A percentile compares a stretch with the other conserved stretches of the same genome.
phyloP scores from a whole-genome alignment of 768 basidiomycete species.

The Mycena pura region DNA sequence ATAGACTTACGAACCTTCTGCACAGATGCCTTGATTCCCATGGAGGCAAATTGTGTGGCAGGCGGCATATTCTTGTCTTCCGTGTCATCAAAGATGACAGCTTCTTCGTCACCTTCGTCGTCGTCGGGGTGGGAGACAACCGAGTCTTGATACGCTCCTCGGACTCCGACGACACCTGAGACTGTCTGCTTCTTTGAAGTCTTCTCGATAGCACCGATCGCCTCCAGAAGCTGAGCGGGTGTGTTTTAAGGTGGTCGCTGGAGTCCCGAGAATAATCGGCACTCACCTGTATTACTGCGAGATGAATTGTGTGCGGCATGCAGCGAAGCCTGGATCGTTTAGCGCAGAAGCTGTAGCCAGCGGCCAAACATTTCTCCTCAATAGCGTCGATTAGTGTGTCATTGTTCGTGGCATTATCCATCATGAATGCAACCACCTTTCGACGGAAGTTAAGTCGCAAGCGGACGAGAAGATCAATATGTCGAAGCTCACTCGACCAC shows the following conservation, averaged over 20 bases:
- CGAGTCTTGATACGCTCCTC: slow-evolving; percentile 3
- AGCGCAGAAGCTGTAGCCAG: slow-evolving; percentile 33
- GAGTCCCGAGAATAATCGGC: neutral
- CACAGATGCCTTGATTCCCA: slow-evolving; percentile 3
- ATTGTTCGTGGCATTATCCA: slow-evolving; percentile 47
- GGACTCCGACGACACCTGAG: neutral
- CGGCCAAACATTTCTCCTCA: slow-evolving; percentile 12
- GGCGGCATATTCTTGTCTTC: neutral
- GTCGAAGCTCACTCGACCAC: slow-evolving; percentile 23
- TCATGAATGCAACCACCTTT: slow-evolving; percentile 41
- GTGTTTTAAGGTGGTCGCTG: neutral
- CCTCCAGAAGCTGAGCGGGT: slow-evolving; percentile 14
- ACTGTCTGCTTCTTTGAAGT: neutral
- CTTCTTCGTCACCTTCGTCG: slow-evolving; percentile 7
- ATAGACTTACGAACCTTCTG: neutral
- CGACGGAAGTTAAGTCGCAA: neutral
- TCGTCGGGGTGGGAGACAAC: neutral
- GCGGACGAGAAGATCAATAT: neutral
- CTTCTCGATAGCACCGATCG: slow-evolving; percentile 15
- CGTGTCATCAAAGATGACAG: neutral
- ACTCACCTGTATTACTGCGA: slow-evolving; percentile 40
- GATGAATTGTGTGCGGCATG: slow-evolving; percentile 47
- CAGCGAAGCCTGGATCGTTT: slow-evolving; percentile 35
- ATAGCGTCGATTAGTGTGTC: slow-evolving; percentile 38
- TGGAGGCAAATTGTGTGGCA: too few species aligned